phyloP scores from a whole-genome alignment of 1,139 yeast species.

The Hyphopichia pseudoburtonii region DNA sequence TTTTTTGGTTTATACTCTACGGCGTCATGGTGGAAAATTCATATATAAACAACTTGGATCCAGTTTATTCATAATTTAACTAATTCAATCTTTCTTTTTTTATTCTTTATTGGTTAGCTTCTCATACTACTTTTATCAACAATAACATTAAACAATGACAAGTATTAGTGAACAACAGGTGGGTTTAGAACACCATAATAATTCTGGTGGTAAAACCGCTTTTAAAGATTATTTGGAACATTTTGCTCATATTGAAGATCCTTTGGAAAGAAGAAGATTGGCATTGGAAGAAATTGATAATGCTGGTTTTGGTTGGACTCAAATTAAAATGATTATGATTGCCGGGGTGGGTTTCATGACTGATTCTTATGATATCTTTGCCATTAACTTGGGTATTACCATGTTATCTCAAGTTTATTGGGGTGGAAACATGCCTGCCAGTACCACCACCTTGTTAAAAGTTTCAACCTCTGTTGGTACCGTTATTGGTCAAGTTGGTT shows the following conservation, averaged over 20 bases:
- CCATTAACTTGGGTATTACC: conserved; percentile 76
- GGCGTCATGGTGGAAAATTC: no score
- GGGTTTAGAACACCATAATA: conserved; percentile 15
- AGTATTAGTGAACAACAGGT: conserved; percentile 21
- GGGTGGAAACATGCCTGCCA: conserved; percentile 62
- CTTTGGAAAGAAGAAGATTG: conserved; percentile 84
- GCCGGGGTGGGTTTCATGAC: conserved; percentile 96
- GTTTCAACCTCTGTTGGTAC: conserved; percentile 94
- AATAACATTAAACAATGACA: conserved; percentile 16
- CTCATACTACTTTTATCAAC: not conserved
- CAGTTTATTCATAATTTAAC: no score
- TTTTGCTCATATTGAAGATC: conserved; percentile 82
- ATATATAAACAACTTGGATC: no score
- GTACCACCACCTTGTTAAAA: conserved; percentile 73
- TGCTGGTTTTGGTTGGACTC: conserved; percentile 86
- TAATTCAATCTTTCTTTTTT: no score
- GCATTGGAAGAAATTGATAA: conserved; percentile 88
- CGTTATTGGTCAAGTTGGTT: conserved; percentile 85
- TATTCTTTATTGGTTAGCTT: not conserved
- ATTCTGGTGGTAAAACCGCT: conserved; percentile 79
- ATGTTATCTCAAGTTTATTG: conserved; percentile 78
- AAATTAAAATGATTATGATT: conserved; percentile 78
- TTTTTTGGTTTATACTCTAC: no score
- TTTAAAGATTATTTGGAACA: conserved; percentile 84
- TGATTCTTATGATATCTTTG: conserved; percentile 89